Base-by-base conservation (phyloP, 345 rosid species). In the Acer campestre region DNA sequence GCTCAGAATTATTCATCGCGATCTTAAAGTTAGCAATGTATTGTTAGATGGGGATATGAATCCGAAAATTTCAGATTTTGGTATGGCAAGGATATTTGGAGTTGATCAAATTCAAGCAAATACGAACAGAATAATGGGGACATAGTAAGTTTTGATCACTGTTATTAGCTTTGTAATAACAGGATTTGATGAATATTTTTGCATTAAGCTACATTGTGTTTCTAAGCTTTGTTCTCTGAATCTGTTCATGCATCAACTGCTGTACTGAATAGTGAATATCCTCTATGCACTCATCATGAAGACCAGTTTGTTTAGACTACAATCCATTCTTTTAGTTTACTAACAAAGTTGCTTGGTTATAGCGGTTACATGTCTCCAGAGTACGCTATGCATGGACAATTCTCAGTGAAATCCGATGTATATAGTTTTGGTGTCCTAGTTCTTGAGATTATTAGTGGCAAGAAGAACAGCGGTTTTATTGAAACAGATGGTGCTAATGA, bases 1-100 rank as follows among this genome's bases (percentile, higher is more conserved):
- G 20, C 81, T 83, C 3, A 78, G 76, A 20, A 89, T 89, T 73
- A 85, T 90, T 55, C 94, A 90, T 38, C 86, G 86, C 38, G 90
- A 91, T 80, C 83, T 91, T 13, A 89, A 90, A 81, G 83, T 84
- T 1, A 86, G 87, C 48, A 88, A 89, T 66, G 71, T 89, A 20
- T 73, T 85, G 53, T 76, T 83, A 70, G 89, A 86, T 14, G 31
- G 7, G 0, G 51, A 75, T 7, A 83, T 83, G 83, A 68, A 68
- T 12, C 70, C 86, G 0, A 83, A 83, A 61, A 71, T 83, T 62
- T 80, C 82, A 10, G 82, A 83, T 78, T 83, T 83, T 14, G 83
- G 86, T 11, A 75, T 78, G 77, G 84, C 86, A 0, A 84, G 84
- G 64, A 80, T 80, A 14, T 84, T 84, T 25, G 79, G 71, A 0